Evolutionary conservation across 2,329 filamentous ascomycete genomes (phyloP).

Genomic region (Cordyceps pruinosa): DNA sequence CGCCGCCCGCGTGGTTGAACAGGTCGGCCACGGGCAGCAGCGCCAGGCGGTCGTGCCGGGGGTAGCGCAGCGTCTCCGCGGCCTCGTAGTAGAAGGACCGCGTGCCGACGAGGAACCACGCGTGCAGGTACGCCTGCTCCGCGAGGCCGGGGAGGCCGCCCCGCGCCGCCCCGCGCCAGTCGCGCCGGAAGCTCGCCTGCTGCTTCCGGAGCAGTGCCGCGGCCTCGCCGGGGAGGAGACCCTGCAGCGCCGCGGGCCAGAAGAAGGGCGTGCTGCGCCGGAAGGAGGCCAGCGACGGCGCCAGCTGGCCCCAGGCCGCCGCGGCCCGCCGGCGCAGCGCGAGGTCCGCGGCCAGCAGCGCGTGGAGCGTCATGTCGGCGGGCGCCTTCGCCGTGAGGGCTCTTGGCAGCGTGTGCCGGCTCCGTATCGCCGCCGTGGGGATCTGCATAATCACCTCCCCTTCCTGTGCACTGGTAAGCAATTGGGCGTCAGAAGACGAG

Average conservation of each 20-base stretch:
- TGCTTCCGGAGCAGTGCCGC: too few relatives aligned
- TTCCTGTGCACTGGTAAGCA: slow-evolving; percentile 21
- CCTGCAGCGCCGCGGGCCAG: too few relatives aligned
- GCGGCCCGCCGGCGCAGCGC: slow-evolving; percentile 25
- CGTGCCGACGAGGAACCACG: slow-evolving; percentile 50
- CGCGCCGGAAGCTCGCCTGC: too few relatives aligned
- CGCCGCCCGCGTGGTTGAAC: slow-evolving; percentile 47
- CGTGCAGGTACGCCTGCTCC: slow-evolving; percentile 34
- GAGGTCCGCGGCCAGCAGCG: slow-evolving; percentile 63
- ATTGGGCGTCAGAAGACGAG: not conserved
- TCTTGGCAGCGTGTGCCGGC: slow-evolving; percentile 51
- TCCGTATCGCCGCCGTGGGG: slow-evolving; percentile 57
- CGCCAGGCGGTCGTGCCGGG: slow-evolving; percentile 50
- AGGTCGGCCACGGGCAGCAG: slow-evolving; percentile 63
- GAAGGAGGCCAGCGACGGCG: slow-evolving; percentile 7
- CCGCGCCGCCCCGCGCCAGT: too few relatives aligned
- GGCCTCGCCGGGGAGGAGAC: too few relatives aligned
- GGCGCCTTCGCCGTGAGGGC: slow-evolving; percentile 46
- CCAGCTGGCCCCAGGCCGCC: not conserved
- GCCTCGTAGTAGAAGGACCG: slow-evolving; percentile 47
- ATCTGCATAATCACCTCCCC: slow-evolving; percentile 57
- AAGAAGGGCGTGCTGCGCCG: slow-evolving; percentile 14
- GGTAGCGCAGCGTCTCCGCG: slow-evolving; percentile 29
- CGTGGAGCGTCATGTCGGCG: slow-evolving; percentile 56
- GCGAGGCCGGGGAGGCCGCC: slow-evolving; percentile 24